Evolutionary conservation across 139 green algal species (phyloP).

Genomic region (Coelastrella sp.): DNA sequence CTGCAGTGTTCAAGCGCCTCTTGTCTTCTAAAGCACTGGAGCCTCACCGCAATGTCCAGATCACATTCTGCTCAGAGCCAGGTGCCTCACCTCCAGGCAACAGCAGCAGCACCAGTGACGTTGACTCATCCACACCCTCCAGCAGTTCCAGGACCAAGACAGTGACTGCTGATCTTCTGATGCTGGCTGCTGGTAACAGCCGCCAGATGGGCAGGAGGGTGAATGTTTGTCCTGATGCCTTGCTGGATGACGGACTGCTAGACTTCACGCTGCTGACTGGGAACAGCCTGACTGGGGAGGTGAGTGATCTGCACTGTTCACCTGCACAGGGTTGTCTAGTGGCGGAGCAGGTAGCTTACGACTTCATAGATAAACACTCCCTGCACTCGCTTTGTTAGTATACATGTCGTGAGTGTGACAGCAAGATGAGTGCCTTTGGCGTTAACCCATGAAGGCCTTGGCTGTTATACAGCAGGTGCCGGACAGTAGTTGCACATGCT

Average conservation of each 20-base stretch:
- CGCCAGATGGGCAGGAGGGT: conserved; percentile 45
- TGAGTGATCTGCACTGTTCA: background rate
- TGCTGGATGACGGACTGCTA: conserved; percentile 65
- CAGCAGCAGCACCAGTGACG: background rate
- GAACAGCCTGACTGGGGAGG: background rate
- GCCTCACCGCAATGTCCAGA: background rate
- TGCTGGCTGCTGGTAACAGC: conserved; percentile 42
- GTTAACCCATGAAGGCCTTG: too few relatives aligned
- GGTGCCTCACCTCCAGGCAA: background rate
- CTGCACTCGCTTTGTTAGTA: too few relatives aligned
- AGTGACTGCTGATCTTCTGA: conserved; percentile 29
- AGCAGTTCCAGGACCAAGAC: background rate
- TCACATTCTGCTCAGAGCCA: conserved; percentile 17
- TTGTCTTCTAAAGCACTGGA: conserved; percentile 14
- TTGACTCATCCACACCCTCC: too few relatives aligned
- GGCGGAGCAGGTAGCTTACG: too few relatives aligned
- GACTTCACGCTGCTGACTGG: conserved; percentile 56
- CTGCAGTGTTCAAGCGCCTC: conserved; percentile 29
- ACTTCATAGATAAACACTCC: too few relatives aligned
- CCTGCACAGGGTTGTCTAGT: too few relatives aligned
- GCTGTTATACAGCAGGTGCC: too few relatives aligned
- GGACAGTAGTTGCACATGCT: too few relatives aligned
- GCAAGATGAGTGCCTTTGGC: too few relatives aligned
- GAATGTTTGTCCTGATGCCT: conserved; percentile 53
- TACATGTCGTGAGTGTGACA: too few relatives aligned